Conservation (phyloP, 495 filamentous ascomycete species). For the Umbilicaria muhlenbergii region DNA sequence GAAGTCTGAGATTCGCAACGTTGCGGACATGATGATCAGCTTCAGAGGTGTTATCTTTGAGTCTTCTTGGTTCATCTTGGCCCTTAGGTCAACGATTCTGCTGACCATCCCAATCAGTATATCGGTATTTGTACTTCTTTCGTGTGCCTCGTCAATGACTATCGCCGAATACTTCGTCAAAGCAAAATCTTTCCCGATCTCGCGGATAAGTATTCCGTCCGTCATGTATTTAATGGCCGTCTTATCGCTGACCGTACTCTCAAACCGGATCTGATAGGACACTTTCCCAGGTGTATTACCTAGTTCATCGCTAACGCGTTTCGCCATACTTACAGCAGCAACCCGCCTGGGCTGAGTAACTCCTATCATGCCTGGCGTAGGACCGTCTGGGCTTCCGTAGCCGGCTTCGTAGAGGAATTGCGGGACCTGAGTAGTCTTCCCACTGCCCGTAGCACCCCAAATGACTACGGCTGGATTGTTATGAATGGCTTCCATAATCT, state of each 20-base stretch:
- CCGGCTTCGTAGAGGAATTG: slow-evolving; percentile 93
- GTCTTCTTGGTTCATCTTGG: slow-evolving; percentile 46
- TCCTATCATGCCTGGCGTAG: slow-evolving; percentile 82
- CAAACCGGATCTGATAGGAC: slow-evolving; percentile 91
- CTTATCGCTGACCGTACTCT: slow-evolving; percentile 62
- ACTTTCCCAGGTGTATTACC: slow-evolving; percentile 48
- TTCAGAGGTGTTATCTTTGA: slow-evolving; percentile 62
- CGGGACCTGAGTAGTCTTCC: slow-evolving; percentile 93
- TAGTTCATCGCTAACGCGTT: slow-evolving; percentile 74
- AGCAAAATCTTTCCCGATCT: slow-evolving; percentile 79
- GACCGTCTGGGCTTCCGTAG: slow-evolving; percentile 61
- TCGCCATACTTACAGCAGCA: slow-evolving; percentile 88
- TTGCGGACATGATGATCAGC: slow-evolving; percentile 97
- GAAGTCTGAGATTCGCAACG: slow-evolving; percentile 79
- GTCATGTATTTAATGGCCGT: slow-evolving; percentile 99
- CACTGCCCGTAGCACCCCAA: slow-evolving; percentile 92
- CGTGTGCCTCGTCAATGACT: slow-evolving; percentile 94
- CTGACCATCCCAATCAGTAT: slow-evolving; percentile 94
- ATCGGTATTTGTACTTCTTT: slow-evolving; percentile 93
- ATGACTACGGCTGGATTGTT: slow-evolving; percentile 77
- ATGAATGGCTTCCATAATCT: slow-evolving; percentile 95
- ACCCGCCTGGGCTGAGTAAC: slow-evolving; percentile 90
- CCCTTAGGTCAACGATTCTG: slow-evolving; percentile 68
- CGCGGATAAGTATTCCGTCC: slow-evolving; percentile 86
- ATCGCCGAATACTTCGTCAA: slow-evolving; percentile 88